Evolutionary conservation across 2,329 filamentous ascomycete genomes (phyloP).

Genomic region (Chalaropsis thielavioides): DNA sequence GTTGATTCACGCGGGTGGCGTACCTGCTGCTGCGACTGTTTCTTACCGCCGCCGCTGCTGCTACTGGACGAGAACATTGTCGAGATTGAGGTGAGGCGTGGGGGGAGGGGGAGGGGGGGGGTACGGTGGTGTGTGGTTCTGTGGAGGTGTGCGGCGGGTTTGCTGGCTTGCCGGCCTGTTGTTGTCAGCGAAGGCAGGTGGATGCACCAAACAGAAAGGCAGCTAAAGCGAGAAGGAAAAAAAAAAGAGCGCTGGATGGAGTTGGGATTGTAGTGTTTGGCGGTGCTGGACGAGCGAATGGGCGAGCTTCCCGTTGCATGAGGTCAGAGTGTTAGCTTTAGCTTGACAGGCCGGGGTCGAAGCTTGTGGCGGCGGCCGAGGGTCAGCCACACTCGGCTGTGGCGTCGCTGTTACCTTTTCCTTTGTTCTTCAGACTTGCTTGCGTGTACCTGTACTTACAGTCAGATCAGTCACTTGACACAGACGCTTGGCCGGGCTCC

Average conservation of each 20-base stretch:
- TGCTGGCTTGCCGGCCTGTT: background rate
- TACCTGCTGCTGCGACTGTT: constrained; percentile 53
- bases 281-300: background rate
- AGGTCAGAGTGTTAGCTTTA: constrained; percentile 7
- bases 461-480: background rate
- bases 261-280: background rate
- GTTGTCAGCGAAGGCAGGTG: background rate
- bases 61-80: constrained; percentile 52
- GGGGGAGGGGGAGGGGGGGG: background rate
- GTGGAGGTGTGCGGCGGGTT: background rate
- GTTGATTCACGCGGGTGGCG: too few species aligned
- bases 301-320: background rate
- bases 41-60: constrained; percentile 46
- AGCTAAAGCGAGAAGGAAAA: background rate
- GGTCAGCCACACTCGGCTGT: background rate
- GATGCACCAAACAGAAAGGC: background rate
- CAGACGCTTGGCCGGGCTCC: background rate
- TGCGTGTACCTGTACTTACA: background rate
- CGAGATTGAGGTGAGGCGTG: too few species aligned
- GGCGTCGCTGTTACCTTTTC: background rate
- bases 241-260: too few species aligned
- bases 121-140: background rate
- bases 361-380: background rate
- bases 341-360: constrained; percentile 4
- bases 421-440: too few species aligned